Evolutionary conservation across 768 basidiomycete genomes (phyloP), one percentile per base, ranked within the genome.

Genomic region (Hericium erinaceus): DNA sequence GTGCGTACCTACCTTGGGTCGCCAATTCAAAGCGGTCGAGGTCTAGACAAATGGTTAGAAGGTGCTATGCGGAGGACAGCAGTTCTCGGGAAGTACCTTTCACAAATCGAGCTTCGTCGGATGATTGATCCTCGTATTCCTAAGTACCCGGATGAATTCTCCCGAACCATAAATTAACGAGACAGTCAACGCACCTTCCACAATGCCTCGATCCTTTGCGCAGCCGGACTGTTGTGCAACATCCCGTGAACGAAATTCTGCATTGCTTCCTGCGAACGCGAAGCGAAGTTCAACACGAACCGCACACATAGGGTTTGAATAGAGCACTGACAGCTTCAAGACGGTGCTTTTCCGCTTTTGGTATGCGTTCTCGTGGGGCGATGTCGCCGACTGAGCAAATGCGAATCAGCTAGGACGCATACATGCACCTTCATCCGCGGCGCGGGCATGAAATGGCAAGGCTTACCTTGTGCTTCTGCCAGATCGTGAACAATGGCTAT

Each of bases 401-500:
- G 13, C 2, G 28, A n/a, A 15, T 48, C 52, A 3, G 54, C 6
- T 44, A 44, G 55, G 52, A 26, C 0, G 22, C 40, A 48, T 37
- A 10, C 26, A 41, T 20, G 15, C 16, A 7, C 33, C 33, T 33
- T 33, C 33, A 33, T 33, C 33, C 33, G 33, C 33, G 9, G 33
- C 8, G 9, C 33, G 9, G 9, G 33, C 33, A 10, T 33, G 8
- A 33, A 33, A 28, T 4, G 33, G 22, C 16, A 37, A 18, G 20
- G 33, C 58, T 63, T 52, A 86, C 91, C 87, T 77, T 93, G 89
- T 1, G 95, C 95, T 70, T 99, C 95, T 6, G 95, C 95, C 13
- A 99, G 80, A 71, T 99, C 95, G 66, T 99, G 95, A 13, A 97
- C 91, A 39, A 95, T 63, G 18, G 83, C 83, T 80, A 98, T 86